Evolutionary conservation across 371 early-diverging fungal genomes (phyloP).

Genomic region (Blakeslea trispora): DNA sequence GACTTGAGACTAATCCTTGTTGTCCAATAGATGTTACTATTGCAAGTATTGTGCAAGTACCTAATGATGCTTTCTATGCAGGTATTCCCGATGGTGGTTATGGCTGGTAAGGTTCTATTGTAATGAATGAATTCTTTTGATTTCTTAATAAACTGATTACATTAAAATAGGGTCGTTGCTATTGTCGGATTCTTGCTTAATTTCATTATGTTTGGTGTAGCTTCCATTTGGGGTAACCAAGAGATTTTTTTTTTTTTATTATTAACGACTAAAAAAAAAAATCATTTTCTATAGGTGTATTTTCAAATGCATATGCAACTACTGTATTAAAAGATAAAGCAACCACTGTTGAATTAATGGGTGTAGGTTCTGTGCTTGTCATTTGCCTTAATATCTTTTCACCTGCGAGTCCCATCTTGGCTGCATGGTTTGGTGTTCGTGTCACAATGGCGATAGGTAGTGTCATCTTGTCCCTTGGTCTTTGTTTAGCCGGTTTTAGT

Average conservation of each 20-base stretch:
- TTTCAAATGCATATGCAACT: conserved; percentile 38
- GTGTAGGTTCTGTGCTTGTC: conserved; percentile 50
- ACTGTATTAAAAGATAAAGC: conserved; percentile 37
- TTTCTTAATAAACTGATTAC: neutral
- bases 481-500: conserved; percentile 51
- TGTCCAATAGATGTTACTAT: conserved; percentile 33
- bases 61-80: conserved; percentile 23
- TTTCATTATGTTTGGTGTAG: conserved; percentile 43
- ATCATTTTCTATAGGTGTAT: too few species aligned
- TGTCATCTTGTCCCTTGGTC: conserved; percentile 48
- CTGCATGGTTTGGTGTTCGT: conserved; percentile 42
- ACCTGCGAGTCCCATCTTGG: conserved; percentile 44
- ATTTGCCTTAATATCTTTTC: conserved; percentile 47
- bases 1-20: too few species aligned
- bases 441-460: conserved; percentile 41
- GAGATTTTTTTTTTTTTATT: too few species aligned
- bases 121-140: too few species aligned
- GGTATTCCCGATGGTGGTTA: conserved; percentile 44
- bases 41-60: conserved; percentile 37
- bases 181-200: conserved; percentile 36
- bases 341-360: conserved; percentile 46
- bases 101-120: conserved; percentile 35
- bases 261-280: too few species aligned
- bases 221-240: conserved; percentile 42
- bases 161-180: conserved; percentile 35